Evolutionary conservation across 2,329 filamentous ascomycete species (phyloP), one percentile per base, ranked within the genome.

Genomic region (Hymenoscyphus linearis): DNA sequence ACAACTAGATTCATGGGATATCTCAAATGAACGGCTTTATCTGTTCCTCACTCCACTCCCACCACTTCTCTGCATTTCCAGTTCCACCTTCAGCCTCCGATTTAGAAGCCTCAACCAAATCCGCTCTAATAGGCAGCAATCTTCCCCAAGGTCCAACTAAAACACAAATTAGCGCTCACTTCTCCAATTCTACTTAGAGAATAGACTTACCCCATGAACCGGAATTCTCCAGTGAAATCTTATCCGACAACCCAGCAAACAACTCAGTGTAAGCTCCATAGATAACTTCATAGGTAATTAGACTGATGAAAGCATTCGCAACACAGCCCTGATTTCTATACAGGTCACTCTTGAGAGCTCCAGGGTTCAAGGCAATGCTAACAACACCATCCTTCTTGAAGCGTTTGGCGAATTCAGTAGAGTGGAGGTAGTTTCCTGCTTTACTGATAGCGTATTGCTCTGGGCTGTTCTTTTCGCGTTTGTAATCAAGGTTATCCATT

Each of bases 91-190:
- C 73, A 14, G 67, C 69, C 59, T 71, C 64, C 7, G 70, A 54
- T 60, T 70, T 73, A 0, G 71, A 70, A 9, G 68, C 73, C 2
- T 69, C 62, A 1, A 67, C 63, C 13, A 76, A 55, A 62, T 76
- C 75, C 31, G 64, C 61, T 10, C 74, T 67, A 35, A 75, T 71
- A 26, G 68, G 59, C 52, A 60, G 57, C 58, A 74, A 65, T 44
- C 72, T 68, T 63, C 80, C 80, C 76, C 77, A 83, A 1, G 80
- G 79, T 53, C 78, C 72, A 18, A 83, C 73, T 74, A 40, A 25
- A 55, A 7, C 36, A 1, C n/a, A 22, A 12, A 18, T 55, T 40
- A 55, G 54, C 9, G 12, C 3, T 3, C 4, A 5, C n/a, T 47
- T 12, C 40, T 9, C 5, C 22, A 6, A 10, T 3, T 7, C 5